Evolutionary conservation across 2,329 filamentous ascomycete species (phyloP), one percentile per base, ranked within the genome.

Genomic region (Albifimbria verrucaria): DNA sequence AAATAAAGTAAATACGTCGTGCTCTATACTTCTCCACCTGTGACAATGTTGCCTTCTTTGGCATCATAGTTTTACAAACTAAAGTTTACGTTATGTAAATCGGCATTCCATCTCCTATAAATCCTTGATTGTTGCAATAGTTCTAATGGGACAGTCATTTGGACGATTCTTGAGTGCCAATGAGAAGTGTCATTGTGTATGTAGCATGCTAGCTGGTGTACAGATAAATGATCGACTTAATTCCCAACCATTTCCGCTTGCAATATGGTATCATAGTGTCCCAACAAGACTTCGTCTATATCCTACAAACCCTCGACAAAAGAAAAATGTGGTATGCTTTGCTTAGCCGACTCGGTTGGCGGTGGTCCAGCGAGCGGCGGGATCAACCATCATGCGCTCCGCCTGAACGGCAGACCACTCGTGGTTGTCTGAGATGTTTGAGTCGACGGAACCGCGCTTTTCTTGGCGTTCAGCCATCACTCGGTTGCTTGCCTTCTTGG

Each of bases 381-480:
- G 51, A 3, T 26, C 42, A 4, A 52, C 17, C 7, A 50, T 20
- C 39, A 20, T 22, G 23, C 26, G 51, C 43, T 53, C 48, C 2
- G 44, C 44, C 2, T 52, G 45, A 3, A 55, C 44, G n/a, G 42
- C 50, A 7, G 48, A 48, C 21, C 36, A 36, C 12, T 52, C 47
- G 3, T 28, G 43, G n/a, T 9, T 25, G 25, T 24, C 32, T 10
- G 24, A 48, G 5, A 21, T 10, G n/a, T 41, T 49, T 4, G 50
- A 55, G 18, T 53, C 53, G 6, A 53, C 39, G 2, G 53, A 55
- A 10, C 21, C 15, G 15, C 39, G 50, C 12, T 42, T 25, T 10
- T 41, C 47, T 10, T n/a, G 18, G 18, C 44, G 36, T 28, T 53
- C 42, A 11, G 42, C 39, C 48, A 43, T 32, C 20, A 50, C 50